A percentile compares a stretch with the other conserved stretches of the same genome.
Conservation (phyloP, 148 eudicot genomes). For the Pharnaceum exiguum region DNA sequence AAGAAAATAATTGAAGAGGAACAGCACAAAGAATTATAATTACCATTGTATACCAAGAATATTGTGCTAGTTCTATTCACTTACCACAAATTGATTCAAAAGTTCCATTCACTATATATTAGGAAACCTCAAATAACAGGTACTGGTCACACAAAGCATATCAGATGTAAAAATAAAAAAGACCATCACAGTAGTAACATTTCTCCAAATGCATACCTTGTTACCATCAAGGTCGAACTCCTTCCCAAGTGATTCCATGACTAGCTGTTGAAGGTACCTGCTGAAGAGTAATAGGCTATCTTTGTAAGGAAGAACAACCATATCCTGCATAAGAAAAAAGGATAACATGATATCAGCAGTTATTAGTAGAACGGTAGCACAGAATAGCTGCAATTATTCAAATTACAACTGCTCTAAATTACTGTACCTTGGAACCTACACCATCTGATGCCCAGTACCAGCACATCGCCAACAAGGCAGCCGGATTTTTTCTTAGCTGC, state of each 20-base stretch:
- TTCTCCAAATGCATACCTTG: slow-evolving; percentile 41
- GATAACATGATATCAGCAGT: background rate
- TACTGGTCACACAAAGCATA: too few species aligned
- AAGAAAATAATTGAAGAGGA: too few species aligned
- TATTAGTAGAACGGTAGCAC: background rate
- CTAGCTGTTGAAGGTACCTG: slow-evolving; percentile 92
- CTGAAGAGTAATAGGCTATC: slow-evolving; percentile 92
- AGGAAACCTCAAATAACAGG: too few species aligned
- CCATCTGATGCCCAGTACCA: slow-evolving; percentile 99
- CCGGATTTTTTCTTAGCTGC: slow-evolving; percentile 83
- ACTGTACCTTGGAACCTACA: slow-evolving; percentile 88
- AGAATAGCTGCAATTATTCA: background rate
- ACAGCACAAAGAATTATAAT: too few species aligned
- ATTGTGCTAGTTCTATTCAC: too few species aligned
- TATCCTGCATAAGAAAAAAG: slow-evolving; percentile 47
- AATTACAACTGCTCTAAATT: slow-evolving; percentile 3
- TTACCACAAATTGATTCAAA: too few species aligned
- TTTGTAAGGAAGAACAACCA: slow-evolving; percentile 99
- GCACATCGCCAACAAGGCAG: slow-evolving; percentile 89
- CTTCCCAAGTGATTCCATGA: slow-evolving; percentile 99
- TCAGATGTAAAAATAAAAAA: background rate
- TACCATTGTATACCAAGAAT: too few species aligned
- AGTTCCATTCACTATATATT: too few species aligned
- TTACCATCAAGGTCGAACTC: slow-evolving; percentile 97
- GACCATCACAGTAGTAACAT: background rate